Evolutionary conservation across 75 land plant genomes (phyloP).

Genomic region (Larix kaempferi): DNA sequence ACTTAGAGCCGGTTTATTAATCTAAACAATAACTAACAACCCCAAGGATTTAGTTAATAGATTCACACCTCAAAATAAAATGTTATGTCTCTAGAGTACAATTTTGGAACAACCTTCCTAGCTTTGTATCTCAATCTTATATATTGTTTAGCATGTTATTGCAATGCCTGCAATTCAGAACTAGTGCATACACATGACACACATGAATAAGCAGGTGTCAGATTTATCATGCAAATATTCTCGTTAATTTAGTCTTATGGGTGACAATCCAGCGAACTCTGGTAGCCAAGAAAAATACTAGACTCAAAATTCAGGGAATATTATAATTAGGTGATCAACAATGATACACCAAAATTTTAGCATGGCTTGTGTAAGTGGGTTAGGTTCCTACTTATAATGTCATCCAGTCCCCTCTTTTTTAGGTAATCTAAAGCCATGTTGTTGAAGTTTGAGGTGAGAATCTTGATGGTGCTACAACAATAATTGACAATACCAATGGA

Average conservation of each 20-base stretch:
- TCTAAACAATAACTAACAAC: too few species aligned
- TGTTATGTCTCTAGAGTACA: neutral
- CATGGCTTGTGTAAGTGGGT: neutral
- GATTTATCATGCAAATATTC: too few species aligned
- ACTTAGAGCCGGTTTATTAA: too few species aligned
- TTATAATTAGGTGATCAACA: neutral
- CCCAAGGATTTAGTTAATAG: too few species aligned
- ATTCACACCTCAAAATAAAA: neutral
- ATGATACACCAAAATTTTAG: neutral
- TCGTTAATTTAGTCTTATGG: too few species aligned
- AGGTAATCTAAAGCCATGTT: neutral
- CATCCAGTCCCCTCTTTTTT: neutral
- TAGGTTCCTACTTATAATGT: neutral
- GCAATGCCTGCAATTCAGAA: neutral
- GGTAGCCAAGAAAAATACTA: too few species aligned
- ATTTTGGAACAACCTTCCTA: neutral
- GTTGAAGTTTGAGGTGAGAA: constrained; percentile 11
- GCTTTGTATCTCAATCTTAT: neutral
- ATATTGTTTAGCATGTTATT: neutral
- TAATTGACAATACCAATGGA: neutral
- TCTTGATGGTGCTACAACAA: constrained; percentile 10
- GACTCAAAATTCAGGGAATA: too few species aligned
- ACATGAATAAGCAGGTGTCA: too few species aligned
- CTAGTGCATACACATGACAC: neutral
- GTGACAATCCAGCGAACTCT: too few species aligned